Base-by-base conservation (phyloP, 23 red algal species). In the Gracilaria gracilis region DNA sequence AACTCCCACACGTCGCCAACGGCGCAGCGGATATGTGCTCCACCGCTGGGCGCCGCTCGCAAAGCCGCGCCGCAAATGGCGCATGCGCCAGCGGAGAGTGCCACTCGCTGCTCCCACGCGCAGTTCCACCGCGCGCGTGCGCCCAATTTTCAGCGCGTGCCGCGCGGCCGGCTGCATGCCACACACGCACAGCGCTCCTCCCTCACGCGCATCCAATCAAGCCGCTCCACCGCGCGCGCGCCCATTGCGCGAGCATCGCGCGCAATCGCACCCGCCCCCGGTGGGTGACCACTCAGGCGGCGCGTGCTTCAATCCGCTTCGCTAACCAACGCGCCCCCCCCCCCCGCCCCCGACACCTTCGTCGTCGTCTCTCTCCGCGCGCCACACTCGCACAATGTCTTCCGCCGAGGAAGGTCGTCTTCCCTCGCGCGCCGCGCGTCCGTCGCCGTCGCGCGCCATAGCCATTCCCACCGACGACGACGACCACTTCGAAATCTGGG, bases 151-250 rank as follows among this genome's bases (percentile, higher is more conserved):
- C 19, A 69, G 11, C 61, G 1, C 24, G 25, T 2, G 3, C 24
- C 61, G 25, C 9, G 21, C 61, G 61, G 24, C 1, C 27, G 61
- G 1, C 24, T 31, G 61, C 61, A 32, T 65, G 61, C 61, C 61
- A 65, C 61, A 59, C 55, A 59, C 55, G 9, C 24, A 32, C 25
- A 28, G 24, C 8, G 61, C 64, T 37, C 9, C 31, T 48, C 39
- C 72, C 42, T 12, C 23, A 31, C 72, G 72, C 12, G 72, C 72
- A 77, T 51, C 72, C 72, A 77, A 77, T 77, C 72, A 77, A 44
- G 40, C 34, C 23, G 72, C 72, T 77, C 72, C 72, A 77, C 72
- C 72, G 19, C 33, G 32, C 28, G 27, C 64, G 9, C 25, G 25
- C 0, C 64, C 23, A 69, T 69, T 69, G 64, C 64, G 64, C 0